A percentile compares a stretch with the other conserved stretches of the same genome.
Evolutionary conservation across 306 rosid species (phyloP).

Genomic region (Prunus kanzakura): DNA sequence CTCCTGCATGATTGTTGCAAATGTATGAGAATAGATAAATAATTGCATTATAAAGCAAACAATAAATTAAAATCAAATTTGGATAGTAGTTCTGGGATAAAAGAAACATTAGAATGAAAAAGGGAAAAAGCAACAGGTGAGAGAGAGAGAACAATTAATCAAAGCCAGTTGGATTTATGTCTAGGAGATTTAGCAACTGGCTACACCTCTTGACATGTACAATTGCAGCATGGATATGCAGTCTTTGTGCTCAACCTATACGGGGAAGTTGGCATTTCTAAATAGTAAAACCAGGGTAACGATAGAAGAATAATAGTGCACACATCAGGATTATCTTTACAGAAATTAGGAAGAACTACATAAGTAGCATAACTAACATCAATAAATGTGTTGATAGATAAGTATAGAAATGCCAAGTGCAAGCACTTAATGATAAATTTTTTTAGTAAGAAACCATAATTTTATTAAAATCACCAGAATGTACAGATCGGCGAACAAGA

Average conservation of each 20-base stretch:
- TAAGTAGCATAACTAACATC: neutral
- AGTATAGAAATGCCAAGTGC: neutral
- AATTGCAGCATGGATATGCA: neutral
- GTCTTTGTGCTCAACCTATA: constrained; percentile 1
- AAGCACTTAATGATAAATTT: neutral
- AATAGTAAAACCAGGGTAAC: constrained; percentile 3
- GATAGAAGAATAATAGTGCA: neutral
- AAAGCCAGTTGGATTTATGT: neutral
- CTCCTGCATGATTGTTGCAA: constrained; percentile 56
- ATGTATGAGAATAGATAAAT: neutral
- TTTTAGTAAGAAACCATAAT: too few relatives aligned
- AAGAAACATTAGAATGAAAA: neutral
- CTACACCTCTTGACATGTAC: neutral
- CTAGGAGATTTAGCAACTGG: neutral
- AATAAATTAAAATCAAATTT: neutral
- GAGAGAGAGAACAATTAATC: neutral
- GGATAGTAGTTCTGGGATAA: neutral
- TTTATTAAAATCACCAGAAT: too few relatives aligned
- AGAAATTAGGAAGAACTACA: neutral
- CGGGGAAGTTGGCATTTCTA: neutral
- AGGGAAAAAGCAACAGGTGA: neutral
- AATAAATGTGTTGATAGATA: neutral
- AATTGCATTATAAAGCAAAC: neutral
- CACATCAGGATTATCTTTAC: neutral
- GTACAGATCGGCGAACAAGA: too few relatives aligned